phyloP scores from a whole-genome alignment of 1,284 basidiomycete genomes.

The Rhizopogon parksii region DNA sequence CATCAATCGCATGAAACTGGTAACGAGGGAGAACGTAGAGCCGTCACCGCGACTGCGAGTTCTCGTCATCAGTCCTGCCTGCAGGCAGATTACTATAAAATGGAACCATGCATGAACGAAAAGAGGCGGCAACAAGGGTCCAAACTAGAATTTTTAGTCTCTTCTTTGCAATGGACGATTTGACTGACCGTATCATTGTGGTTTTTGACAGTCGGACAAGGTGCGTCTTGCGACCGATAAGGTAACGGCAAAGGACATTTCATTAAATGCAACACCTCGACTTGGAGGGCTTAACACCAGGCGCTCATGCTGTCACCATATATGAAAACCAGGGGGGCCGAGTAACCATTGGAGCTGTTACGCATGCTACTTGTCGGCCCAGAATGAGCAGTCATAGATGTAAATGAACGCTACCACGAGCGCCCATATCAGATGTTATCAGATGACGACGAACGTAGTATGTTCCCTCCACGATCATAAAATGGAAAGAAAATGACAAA shows the following conservation, averaged over 20 bases:
- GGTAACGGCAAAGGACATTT: background rate
- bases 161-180: background rate
- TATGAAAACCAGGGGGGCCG: background rate
- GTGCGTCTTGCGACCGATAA: background rate
- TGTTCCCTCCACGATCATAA: background rate
- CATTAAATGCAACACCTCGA: background rate
- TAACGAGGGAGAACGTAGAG: background rate
- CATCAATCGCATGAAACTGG: no score
- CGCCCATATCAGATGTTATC: background rate
- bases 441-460: background rate
- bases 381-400: background rate
- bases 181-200: background rate
- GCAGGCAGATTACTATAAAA: background rate
- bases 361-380: background rate
- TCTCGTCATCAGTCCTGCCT: background rate
- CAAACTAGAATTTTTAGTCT: background rate
- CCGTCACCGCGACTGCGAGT: background rate
- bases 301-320: background rate
- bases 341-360: background rate
- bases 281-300: background rate
- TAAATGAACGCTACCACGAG: background rate
- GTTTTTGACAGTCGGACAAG: background rate
- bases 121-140: background rate
- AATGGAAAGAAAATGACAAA: background rate
- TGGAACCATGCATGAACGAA: background rate